Evolutionary conservation across 345 rosid species (phyloP), one percentile per base, ranked within the genome.

Genomic region (Hevea brasiliensis): DNA sequence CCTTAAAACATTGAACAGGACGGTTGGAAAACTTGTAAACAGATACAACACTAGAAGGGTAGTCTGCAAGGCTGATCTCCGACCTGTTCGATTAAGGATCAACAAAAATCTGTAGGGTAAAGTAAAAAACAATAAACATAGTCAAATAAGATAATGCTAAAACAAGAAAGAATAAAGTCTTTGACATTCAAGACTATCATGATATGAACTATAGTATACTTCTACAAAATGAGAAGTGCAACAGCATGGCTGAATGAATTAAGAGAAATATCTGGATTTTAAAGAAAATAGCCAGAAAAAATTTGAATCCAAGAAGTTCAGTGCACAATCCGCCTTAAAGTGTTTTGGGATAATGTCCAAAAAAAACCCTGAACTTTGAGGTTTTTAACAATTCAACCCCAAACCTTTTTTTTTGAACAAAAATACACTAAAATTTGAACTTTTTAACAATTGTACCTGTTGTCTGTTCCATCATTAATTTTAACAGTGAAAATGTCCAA

Each of bases 1-100:
- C 88, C 92, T 88, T 70, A 83, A 61, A 63, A 88, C 59, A 50
- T 73, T 82, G 84, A 88, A 84, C 51, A 88, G 59, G 23, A 21
- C 61, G 0, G 81, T 64, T 21, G 90, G 92, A 67, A 81, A 83
- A 61, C 84, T 77, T 12, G 56, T 50, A 44, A 86, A 74, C 53
- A 86, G 84, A 75, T 67, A 81, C 67, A 85, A 61, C 12, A 77
- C 84, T 17, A 86, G 80, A 77, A 85, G 74, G n/a, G 79, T 76
- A 53, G 85, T 80, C 32, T 77, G 87, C 35, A 62, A 57, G 41
- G 73, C 70, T 61, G 85, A 81, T 74, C 68, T 72, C 51, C 77
- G 29, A 47, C 92, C 86, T 15, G 51, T 60, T 62, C 81, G 68
- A 71, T 77, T 84, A 74, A 84, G n/a, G 50, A 88, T 75, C 83